These are phyloP conservation scores for Tephrocybe rancida DNA, from an alignment of 768 basidiomycete genomes.

Conservation along the genomic window DNA sequence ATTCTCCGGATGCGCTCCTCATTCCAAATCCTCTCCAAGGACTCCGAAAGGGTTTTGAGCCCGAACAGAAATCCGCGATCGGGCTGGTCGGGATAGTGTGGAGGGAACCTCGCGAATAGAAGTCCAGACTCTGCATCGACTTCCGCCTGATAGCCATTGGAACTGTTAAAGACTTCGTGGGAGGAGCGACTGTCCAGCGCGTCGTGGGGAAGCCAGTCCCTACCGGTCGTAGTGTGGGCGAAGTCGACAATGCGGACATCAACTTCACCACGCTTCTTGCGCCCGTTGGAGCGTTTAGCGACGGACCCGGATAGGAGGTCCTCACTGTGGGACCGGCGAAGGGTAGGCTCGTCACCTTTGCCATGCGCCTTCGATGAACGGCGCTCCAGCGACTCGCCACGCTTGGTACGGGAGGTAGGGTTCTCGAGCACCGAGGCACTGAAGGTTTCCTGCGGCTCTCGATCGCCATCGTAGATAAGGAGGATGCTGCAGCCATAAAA, in stretches of 20 bases:
- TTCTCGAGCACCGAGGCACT: constrained; percentile 63
- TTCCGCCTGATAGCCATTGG: constrained; percentile 80
- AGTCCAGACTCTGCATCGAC: constrained; percentile 83
- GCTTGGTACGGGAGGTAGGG: constrained; percentile 68
- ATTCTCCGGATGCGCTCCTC: constrained; percentile 75
- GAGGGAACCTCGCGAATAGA: constrained; percentile 92
- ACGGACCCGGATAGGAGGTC: constrained; percentile 72
- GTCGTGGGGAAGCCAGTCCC: constrained; percentile 80
- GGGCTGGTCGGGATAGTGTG: constrained; percentile 85
- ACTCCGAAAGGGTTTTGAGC: constrained; percentile 74
- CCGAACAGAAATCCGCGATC: constrained; percentile 96
- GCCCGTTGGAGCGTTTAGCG: constrained; percentile 61
- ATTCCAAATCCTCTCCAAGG: constrained; percentile 86
- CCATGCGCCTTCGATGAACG: constrained; percentile 42
- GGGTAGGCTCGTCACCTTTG: constrained; percentile 43
- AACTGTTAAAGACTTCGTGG: constrained; percentile 53
- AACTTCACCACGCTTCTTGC: constrained; percentile 85
- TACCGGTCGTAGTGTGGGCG: constrained; percentile 96
- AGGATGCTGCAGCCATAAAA: constrained; percentile 98
- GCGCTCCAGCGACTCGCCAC: constrained; percentile 79
- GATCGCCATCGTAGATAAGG: constrained; percentile 96
- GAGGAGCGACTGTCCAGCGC: constrained; percentile 41
- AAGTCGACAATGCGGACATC: constrained; percentile 98
- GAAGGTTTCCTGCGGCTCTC: constrained; percentile 80
- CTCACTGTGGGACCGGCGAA: constrained; percentile 81